Conservation (phyloP, 164 flowering plant species). For the Tetracentron sinense region DNA sequence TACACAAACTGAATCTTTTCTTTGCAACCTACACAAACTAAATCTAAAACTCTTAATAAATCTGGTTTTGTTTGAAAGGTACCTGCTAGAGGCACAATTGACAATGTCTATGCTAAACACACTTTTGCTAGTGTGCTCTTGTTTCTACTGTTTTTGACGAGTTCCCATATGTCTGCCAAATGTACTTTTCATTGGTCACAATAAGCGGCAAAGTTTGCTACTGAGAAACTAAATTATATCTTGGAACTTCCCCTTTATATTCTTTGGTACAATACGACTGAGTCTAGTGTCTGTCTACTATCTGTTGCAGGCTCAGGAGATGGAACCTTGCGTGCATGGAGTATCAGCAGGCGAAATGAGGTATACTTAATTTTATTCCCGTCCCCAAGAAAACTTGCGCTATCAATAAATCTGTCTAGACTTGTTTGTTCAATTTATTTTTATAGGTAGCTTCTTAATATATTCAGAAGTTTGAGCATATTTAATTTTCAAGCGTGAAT, state of each 20-base stretch:
- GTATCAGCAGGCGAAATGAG: slow-evolving; percentile 60
- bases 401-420: too few relatives aligned
- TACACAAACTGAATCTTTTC: too few relatives aligned
- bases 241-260: background rate
- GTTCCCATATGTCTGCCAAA: background rate
- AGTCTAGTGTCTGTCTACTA: slow-evolving; percentile 1
- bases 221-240: background rate
- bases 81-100: background rate
- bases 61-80: background rate
- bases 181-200: background rate
- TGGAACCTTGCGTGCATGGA: slow-evolving; percentile 94
- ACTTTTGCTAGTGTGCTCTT: background rate
- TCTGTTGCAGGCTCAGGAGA: slow-evolving; percentile 81
- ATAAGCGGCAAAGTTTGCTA: background rate
- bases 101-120: too few relatives aligned
- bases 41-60: too few relatives aligned
- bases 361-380: slow-evolving; percentile 27
- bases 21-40: too few relatives aligned
- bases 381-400: too few relatives aligned
- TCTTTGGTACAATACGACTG: background rate
- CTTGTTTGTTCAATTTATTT: too few relatives aligned
- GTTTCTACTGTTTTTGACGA: background rate
- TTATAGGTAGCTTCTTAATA: background rate
- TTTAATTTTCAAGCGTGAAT: too few relatives aligned
- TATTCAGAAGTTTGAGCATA: too few relatives aligned